A percentile compares a stretch with the other conserved stretches of the same genome.
Evolutionary conservation across 306 rosid genomes (phyloP).

Genomic region (Dalbergia oliveri): DNA sequence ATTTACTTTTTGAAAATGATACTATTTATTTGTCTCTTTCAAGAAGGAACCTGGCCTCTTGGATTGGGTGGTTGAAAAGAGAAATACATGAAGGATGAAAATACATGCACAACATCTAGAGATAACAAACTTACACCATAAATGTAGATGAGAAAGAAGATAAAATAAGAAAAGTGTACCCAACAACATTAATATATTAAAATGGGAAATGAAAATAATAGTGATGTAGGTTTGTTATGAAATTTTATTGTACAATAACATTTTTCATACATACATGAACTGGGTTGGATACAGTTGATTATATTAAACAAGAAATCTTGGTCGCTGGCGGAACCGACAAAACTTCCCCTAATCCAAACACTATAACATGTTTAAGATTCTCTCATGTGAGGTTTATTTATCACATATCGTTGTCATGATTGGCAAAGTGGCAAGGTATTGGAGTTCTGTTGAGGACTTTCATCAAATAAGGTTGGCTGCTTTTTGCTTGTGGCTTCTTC

Average conservation of each 20-base stretch:
- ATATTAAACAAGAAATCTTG: conserved; percentile 5
- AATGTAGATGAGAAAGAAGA: too few relatives aligned
- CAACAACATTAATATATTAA: too few relatives aligned
- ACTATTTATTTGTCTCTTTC: not conserved
- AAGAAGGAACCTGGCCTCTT: not conserved
- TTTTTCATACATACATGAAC: too few relatives aligned
- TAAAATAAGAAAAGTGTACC: too few relatives aligned
- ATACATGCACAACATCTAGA: too few relatives aligned
- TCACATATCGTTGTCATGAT: not conserved
- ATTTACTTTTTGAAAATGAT: conserved; percentile 5
- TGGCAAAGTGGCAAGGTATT: not conserved
- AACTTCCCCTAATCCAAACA: conserved; percentile 23
- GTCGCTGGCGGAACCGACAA: conserved; percentile 1
- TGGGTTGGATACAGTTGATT: not conserved
- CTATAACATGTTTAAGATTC: not conserved
- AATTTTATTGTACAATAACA: too few relatives aligned
- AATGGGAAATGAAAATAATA: too few relatives aligned
- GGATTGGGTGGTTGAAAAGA: conserved; percentile 19
- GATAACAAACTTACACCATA: too few relatives aligned
- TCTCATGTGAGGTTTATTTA: not conserved
- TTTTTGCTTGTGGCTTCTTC: conserved; percentile 11
- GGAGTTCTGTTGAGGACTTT: conserved; percentile 7
- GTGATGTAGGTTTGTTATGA: too few relatives aligned
- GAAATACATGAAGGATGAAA: too few relatives aligned
- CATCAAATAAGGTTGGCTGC: not conserved